Base-by-base conservation (phyloP, 2,329 filamentous ascomycete genomes). In the Ophiostoma populinum region DNA sequence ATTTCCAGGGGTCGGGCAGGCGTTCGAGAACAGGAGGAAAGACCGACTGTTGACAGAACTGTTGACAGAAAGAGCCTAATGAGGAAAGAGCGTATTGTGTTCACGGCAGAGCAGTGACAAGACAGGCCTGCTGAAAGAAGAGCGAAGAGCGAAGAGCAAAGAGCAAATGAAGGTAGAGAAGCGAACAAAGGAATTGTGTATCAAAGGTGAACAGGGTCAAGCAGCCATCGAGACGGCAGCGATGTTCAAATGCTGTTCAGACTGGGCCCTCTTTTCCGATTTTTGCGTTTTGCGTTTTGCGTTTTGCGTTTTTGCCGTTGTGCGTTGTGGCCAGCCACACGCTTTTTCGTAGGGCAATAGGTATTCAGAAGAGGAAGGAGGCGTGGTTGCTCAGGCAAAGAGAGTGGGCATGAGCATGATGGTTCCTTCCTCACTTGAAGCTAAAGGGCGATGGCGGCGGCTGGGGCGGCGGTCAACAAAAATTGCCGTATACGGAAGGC, bases 61-160 rank as follows among this genome's bases (percentile, higher is more conserved):
- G n/a, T n/a, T n/a, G n/a, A n/a, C n/a, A n/a, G n/a, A n/a, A n/a
- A n/a, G n/a, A n/a, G n/a, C n/a, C n/a, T n/a, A n/a, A n/a, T n/a
- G n/a, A n/a, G n/a, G n/a, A n/a, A n/a, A n/a, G n/a, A n/a, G n/a
- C n/a, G n/a, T n/a, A n/a, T n/a, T n/a, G n/a, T n/a, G n/a, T n/a
- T n/a, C n/a, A n/a, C n/a, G n/a, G n/a, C n/a, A n/a, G n/a, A n/a
- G n/a, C n/a, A n/a, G 40, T 35, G 34, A 34, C 28, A 30, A 42
- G 32, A 36, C 37, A 43, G 38, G 32, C 37, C 38, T 36, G 39
- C 36, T 39, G 38, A 5, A 19, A 15, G 22, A n/a, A 31, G 18
- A n/a, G n/a, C n/a, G 28, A 16, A 24, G 31, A 29, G 24, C 24
- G 33, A 15, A 30, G 20, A 29, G n/a, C 31, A 36, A 28, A 25